Conservation (phyloP, 2,329 filamentous ascomycete genomes). For the Herpotrichia juniperi region DNA sequence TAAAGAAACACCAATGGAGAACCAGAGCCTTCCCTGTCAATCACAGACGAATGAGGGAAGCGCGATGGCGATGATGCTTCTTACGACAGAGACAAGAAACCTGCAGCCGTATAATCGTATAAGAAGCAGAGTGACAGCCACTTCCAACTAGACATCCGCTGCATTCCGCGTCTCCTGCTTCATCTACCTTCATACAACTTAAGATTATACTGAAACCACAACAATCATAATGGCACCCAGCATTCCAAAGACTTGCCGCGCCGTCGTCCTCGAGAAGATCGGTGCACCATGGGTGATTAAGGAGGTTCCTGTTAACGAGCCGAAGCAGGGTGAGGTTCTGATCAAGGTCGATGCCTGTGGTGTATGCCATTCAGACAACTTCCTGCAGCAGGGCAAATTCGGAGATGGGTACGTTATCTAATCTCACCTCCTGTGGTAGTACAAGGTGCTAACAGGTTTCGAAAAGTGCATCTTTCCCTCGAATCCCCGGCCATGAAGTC, state of each 20-base stretch:
- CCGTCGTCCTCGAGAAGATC: slow-evolving; percentile 63
- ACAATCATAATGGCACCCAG: slow-evolving; percentile 22
- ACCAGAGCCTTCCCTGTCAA: no score
- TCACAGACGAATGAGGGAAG: no score
- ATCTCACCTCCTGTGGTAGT: not conserved
- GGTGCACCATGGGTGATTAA: slow-evolving; percentile 63
- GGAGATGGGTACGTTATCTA: slow-evolving; percentile 15
- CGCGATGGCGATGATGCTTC: not conserved
- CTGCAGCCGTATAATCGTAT: not conserved
- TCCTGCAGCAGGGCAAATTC: slow-evolving; percentile 32
- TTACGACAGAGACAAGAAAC: not conserved
- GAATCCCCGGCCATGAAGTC: slow-evolving; percentile 73
- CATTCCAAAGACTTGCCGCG: slow-evolving; percentile 69
- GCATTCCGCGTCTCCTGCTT: not conserved
- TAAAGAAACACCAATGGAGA: no score
- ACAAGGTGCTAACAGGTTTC: not conserved
- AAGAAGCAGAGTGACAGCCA: not conserved
- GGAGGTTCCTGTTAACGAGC: slow-evolving; percentile 64
- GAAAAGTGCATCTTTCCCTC: slow-evolving; percentile 51
- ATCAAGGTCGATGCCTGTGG: slow-evolving; percentile 76
- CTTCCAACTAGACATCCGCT: not conserved
- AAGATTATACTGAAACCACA: not conserved
- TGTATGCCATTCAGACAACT: slow-evolving; percentile 69
- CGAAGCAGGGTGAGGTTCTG: slow-evolving; percentile 65
- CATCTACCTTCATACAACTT: not conserved